Base-by-base conservation (phyloP, 192 early-diverging fungal species). In the Umbelopsis sp. region DNA sequence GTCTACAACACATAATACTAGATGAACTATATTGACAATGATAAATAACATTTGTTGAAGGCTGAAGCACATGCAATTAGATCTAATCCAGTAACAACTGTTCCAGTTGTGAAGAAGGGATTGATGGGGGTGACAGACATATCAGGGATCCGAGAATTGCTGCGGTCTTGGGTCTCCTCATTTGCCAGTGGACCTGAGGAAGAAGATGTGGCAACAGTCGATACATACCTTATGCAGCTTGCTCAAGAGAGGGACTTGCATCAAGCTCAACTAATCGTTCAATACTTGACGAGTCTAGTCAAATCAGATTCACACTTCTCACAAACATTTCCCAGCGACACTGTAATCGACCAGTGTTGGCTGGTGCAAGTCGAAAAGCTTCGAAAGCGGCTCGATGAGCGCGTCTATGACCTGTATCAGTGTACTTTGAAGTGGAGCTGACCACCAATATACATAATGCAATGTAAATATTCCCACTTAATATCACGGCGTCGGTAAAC, bases 201-300 rank as follows among this genome's bases (percentile, higher is more conserved):
- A 11, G 71, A 78, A 50, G 77, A 81, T 71, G 77, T 75, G 15
- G 53, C 47, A 16, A 72, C 71, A 15, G 47, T 81, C 30, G 49
- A 22, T 7, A 75, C 66, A 20, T 81, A 69, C 30, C 22, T 81
- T 27, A 44, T 69, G 18, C 23, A 67, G 30, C 71, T 81, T n/a
- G 73, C 75, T 2, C 48, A 51, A 13, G 49, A 33, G 2, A 53
- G 65, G 12, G 73, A 81, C 21, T 41, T 81, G 15, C 74, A 81
- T 30, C 71, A 71, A 11, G 69, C 75, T 13, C 69, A 64, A 8
- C 48, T 80, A 11, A 20, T 80, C 1, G 15, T 80, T 2, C 15
- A 69, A 35, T 73, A 73, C 27, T 68, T 80, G n/a, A 25, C 11
- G 15, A 61, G 18, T 25, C 27, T 61, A 21, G 51, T 52, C 5